Base-by-base conservation (phyloP, 768 basidiomycete species). In the Termitomyces eurrhizus region DNA sequence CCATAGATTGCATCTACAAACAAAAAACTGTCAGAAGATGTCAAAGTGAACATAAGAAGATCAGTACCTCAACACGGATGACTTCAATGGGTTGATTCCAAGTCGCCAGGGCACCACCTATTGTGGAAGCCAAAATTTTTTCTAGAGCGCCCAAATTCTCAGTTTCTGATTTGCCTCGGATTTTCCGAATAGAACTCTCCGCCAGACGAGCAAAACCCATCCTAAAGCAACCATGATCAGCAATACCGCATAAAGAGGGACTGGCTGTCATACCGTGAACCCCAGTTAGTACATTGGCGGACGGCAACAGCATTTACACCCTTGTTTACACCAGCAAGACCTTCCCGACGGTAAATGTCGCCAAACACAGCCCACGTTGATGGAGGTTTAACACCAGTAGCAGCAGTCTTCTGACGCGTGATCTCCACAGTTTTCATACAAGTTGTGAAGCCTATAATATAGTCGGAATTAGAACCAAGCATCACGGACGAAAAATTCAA, bases 11-110 rank as follows among this genome's bases (percentile, higher is more conserved):
- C 97, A 99, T 98, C 93, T 97, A 70, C 33, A 61, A 60, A 58
- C 45, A 53, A 65, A 59, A 33, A 51, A 32, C 32, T 32, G 56
- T 53, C 35, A 41, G 58, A 18, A 44, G 41, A 54, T 33, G 21
- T 35, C 48, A 39, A 37, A 35, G 65, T 41, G n/a, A 51, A 14
- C 6, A 21, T 16, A 13, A 4, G 11, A 49, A 48, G 53, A 39
- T 9, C 4, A 72, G 46, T 71, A 93, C 94, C 82, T 97, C 95
- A 36, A 98, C 94, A 59, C 96, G 92, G 65, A 98, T 83, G 66
- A 98, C 96, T 76, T 98, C 95, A 62, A 98, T 97, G 44, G 95
- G 96, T 72, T 98, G 97, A 74, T 99, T 99, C 97, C 97, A 99
- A 56, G 95, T 97, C 13, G 93, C 96, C 63, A 98, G 77, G 48